Base-by-base conservation (phyloP, 352 stramenopile species). In the Globisporangium irregulare region DNA sequence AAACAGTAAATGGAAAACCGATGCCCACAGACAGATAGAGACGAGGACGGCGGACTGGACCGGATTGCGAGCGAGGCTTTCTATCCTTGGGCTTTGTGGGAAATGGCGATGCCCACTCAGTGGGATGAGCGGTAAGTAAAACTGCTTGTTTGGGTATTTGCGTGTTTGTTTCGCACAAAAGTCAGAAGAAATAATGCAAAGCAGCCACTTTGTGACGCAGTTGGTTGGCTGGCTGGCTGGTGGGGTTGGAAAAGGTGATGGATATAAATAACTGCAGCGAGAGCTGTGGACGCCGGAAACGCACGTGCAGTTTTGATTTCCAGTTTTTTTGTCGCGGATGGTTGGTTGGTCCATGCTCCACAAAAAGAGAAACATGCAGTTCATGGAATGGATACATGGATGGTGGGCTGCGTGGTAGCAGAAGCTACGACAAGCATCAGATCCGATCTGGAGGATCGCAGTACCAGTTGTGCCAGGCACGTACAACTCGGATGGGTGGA, bases 81-180 rank as follows among this genome's bases (percentile, higher is more conserved):
- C 43, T 51, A 12, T 51, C 43, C 43, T 51, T 22, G 51, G 22
- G 51, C 8, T 25, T 32, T 32, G 29, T 32, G 29, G 29, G 29
- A 32, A 32, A 32, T 32, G 4, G 29, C 29, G 29, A 32, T 32
- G 29, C 29, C 29, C 29, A n/a, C 3, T 5, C 27, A 24, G 24
- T 24, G n/a, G 51, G 27, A n/a, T 0, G 24, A 18, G 56, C 56
- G 56, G 50, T 62, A 62, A 62, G 56, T 32, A 62, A 62, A 50
- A 62, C 56, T 50, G 56, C 56, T 50, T 8, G 3, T n/a, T 24
- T 50, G 22, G 32, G 4, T 62, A 22, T 46, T 25, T 46, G 25
- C 15, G 56, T 41, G 55, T 48, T 50, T 62, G 56, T 62, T 62
- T 22, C 29, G 32, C 56, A 32, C 32, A 62, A 50, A 50, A 62